Base-by-base conservation (phyloP, 2,329 filamentous ascomycete species). In the Cladophialophora bantiana region DNA sequence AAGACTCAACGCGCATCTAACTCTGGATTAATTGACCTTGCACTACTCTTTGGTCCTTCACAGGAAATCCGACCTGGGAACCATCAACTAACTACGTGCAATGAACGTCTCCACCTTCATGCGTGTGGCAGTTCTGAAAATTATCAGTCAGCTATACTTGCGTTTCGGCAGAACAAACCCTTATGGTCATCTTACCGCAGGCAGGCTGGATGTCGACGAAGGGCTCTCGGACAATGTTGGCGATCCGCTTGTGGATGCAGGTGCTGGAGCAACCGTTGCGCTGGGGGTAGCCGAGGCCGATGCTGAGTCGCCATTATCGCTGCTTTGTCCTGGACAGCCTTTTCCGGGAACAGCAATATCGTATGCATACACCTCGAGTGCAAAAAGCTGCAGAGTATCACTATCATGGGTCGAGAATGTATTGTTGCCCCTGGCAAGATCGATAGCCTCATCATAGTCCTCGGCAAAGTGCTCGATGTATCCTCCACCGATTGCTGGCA, bases 321-420 rank as follows among this genome's bases (percentile, higher is more conserved):
- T 26, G 26, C 26, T 26, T 26, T 26, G 26, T 56, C 88, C 88
- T 0, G 84, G 75, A 74, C 89, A 91, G 0, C 89, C 89, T 34
- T 84, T 81, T 0, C 88, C 88, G 0, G 88, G 88, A 4, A 86
- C 79, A 7, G 86, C 86, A 72, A 91, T 82, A 67, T 91, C 88
- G 69, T 84, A 87, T 0, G 88, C 88, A 75, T 89, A 91, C 72
- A 38, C 88, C 90, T 3, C 85, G 0, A 90, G 83, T 4, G 89
- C 89, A 74, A 92, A 91, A 76, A 88, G 89, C 77, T 90, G 87
- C 50, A 91, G 80, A 0, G 84, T 83, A 69, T 90, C 84, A 36
- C 84, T 88, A 77, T 91, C 88, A 34, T 83, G 79, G 2, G 80
- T 84, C 4, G 83, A 78, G 2, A 83, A 79, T 32, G 82, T 81